Percentiles rank a stretch among this genome's conserved stretches.
These are phyloP conservation scores for Oryza australiensis DNA, from an alignment of 176 grass and related monocot species.

Conservation along the genomic window DNA sequence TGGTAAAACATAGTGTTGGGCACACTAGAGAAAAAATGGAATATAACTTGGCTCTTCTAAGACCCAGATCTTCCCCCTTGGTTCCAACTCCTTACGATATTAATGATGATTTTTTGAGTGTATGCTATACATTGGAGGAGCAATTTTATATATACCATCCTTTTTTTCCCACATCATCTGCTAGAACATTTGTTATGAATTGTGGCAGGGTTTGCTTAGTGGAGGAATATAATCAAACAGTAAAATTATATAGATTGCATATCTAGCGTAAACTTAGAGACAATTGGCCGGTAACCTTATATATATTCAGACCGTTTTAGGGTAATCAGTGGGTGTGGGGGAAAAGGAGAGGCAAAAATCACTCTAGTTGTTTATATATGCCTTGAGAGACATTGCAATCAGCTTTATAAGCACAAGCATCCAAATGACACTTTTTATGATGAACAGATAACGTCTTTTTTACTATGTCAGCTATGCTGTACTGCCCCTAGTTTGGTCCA, in stretches of 20 bases:
- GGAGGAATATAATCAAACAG: neutral
- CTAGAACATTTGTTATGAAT: neutral
- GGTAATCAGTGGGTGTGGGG: neutral
- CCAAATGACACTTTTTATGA: constrained; percentile 33
- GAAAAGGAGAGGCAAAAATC: neutral
- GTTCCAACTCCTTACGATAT: neutral
- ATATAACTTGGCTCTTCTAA: neutral
- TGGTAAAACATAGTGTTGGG: neutral
- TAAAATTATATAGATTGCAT: neutral
- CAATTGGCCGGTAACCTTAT: too few relatives aligned
- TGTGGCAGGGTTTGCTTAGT: neutral
- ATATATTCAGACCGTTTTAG: neutral
- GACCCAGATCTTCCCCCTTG: neutral
- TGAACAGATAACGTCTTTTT: neutral
- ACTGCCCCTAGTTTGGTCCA: neutral
- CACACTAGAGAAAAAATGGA: neutral
- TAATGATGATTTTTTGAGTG: too few relatives aligned
- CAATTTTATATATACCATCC: too few relatives aligned
- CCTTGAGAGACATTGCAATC: constrained; percentile 18
- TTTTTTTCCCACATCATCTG: neutral
- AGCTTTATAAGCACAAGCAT: constrained; percentile 51
- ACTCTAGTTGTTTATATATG: neutral
- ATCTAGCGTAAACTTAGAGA: neutral
- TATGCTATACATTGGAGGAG: too few relatives aligned
- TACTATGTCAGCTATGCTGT: neutral